These are phyloP conservation scores for Halophytophthora polymorphica DNA, from an alignment of 352 stramenopile genomes.

Conservation along the genomic window DNA sequence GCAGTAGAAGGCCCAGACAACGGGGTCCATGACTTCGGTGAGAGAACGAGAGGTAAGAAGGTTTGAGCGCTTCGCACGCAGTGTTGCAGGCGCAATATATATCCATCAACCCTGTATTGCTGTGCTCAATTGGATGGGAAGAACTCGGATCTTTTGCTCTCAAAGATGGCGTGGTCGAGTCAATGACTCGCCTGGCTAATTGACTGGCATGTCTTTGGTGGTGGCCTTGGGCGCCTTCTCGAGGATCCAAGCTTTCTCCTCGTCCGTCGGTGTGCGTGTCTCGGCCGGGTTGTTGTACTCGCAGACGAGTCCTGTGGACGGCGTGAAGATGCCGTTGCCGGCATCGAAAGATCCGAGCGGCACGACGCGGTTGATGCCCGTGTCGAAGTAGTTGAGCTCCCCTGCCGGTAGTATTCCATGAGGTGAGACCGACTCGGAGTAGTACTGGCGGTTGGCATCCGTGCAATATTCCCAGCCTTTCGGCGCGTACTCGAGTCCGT, in stretches of 20 bases:
- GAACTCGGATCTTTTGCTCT: constrained; percentile 7
- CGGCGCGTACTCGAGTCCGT: constrained; percentile 65
- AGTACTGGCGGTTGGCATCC: constrained; percentile 58
- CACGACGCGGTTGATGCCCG: constrained; percentile 54
- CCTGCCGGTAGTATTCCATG: constrained; percentile 48
- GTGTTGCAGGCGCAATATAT: too few species aligned
- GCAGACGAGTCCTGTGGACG: constrained; percentile 47
- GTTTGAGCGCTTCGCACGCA: too few species aligned
- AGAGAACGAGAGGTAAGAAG: too few species aligned
- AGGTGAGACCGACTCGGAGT: constrained; percentile 59
- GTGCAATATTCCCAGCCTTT: constrained; percentile 66
- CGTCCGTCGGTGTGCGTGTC: constrained; percentile 39
- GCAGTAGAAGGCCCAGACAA: constrained; percentile 7
- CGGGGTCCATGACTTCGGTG: background rate
- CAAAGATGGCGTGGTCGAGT: too few species aligned
- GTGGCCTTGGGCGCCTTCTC: constrained; percentile 60
- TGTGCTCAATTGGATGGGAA: too few species aligned
- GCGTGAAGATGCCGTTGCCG: constrained; percentile 72
- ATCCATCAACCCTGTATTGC: too few species aligned
- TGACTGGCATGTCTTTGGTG: constrained; percentile 70
- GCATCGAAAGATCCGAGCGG: constrained; percentile 73
- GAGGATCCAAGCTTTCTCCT: constrained; percentile 63
- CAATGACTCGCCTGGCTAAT: constrained; percentile 31
- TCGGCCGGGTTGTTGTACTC: constrained; percentile 55
- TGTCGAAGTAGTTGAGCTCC: constrained; percentile 75